Conservation (phyloP, 164 flowering plant species). For the Dillenia turbinata region DNA sequence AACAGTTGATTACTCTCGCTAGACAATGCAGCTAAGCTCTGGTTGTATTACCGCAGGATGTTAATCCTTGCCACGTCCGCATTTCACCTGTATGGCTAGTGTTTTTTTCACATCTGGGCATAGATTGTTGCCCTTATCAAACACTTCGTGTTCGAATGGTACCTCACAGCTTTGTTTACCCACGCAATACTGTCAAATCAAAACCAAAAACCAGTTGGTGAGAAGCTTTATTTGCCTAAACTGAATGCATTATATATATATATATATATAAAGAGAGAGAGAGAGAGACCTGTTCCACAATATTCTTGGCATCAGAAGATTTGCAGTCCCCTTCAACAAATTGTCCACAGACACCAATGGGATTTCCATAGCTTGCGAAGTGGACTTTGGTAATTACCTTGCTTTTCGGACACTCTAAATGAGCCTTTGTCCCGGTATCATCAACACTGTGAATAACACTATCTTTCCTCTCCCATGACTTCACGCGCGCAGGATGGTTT, state of each 20-base stretch:
- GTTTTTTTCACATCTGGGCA: slow-evolving; percentile 45
- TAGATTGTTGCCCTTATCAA: slow-evolving; percentile 22
- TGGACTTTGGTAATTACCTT: slow-evolving; percentile 46
- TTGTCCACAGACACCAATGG: slow-evolving; percentile 60
- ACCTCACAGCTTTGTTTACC: slow-evolving; percentile 50
- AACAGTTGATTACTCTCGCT: too few relatives aligned
- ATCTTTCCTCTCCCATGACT: slow-evolving; percentile 43
- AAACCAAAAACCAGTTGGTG: background rate
- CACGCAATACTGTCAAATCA: slow-evolving; percentile 52
- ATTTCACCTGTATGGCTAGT: slow-evolving; percentile 67
- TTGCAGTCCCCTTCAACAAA: slow-evolving; percentile 44
- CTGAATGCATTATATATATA: background rate
- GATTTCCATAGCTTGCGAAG: slow-evolving; percentile 76
- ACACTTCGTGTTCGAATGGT: slow-evolving; percentile 29
- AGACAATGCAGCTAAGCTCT: too few relatives aligned
- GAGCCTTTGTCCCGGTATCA: slow-evolving; percentile 32
- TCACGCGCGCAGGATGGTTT: slow-evolving; percentile 44
- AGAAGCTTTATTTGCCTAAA: background rate
- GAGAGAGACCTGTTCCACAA: slow-evolving; percentile 52
- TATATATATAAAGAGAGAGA: background rate
- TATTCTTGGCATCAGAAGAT: slow-evolving; percentile 24
- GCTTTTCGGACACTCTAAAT: slow-evolving; percentile 46
- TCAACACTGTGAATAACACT: slow-evolving; percentile 24
- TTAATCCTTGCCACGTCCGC: slow-evolving; percentile 14
- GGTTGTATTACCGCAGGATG: too few relatives aligned